Evolutionary conservation across 1,139 yeast genomes (phyloP), one percentile per base, ranked within the genome.

Genomic region (Candida tropicalis): DNA sequence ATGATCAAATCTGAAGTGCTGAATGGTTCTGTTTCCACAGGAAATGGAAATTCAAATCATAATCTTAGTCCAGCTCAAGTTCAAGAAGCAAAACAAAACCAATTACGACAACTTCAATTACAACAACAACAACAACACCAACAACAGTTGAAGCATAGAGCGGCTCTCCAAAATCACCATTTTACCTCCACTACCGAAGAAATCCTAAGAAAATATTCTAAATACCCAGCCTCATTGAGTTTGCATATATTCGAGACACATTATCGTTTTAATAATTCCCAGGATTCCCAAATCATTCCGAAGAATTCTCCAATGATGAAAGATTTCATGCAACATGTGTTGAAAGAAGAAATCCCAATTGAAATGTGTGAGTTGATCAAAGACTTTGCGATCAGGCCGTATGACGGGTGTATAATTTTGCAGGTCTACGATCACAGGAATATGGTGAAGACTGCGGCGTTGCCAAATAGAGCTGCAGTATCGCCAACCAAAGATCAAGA

Each of bases 171-270:
- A 36, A 63, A 58, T 24, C 81, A 77, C 55, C 77, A 80, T 39
- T 85, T 84, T 58, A 82, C 87, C 11, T 87, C 86, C 52, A 82
- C 91, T 4, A 68, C 87, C 9, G 86, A 81, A 48, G 87, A 84
- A 39, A 75, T 93, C n/a, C 66, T 93, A 52, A 77, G 80, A 47
- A 91, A 90, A 59, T 90, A 84, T 59, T 82, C 85, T 48, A 81
- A 82, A 47, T 81, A 79, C 50, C 88, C 95, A 5, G 87, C 97
- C 9, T 87, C 96, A 36, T 64, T 93, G 46, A 95, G 84, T 49
- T 82, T 93, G 53, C 97, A 93, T 57, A 89, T 93, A 29, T 91
- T 87, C 63, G 95, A 88, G 54, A 87, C 88, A 40, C 96, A 91
- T 63, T 93, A 82, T 60, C 77, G 95, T 48, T 89, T 86, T 66